A percentile compares a stretch with the other conserved stretches of the same genome.
Conservation (phyloP, 768 basidiomycete genomes). For the Clitopilus hobsonii region DNA sequence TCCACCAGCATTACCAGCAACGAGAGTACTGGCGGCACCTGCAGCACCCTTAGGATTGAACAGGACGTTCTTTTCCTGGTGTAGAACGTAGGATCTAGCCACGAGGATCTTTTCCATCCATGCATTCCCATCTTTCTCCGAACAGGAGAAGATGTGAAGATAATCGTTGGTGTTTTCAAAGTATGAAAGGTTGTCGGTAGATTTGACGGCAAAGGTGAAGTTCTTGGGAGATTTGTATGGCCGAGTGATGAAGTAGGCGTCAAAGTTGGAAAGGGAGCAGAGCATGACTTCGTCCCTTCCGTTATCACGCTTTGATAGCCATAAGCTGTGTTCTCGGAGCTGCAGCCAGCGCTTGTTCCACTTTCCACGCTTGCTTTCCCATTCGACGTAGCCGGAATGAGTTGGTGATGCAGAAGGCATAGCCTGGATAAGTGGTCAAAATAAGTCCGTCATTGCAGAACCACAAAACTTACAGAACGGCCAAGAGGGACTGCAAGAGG, state of each 20-base stretch:
- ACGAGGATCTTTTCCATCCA: conserved; percentile 83
- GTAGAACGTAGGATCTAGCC: conserved; percentile 83
- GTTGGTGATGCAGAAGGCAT: conserved; percentile 42
- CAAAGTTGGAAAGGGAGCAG: conserved; percentile 86
- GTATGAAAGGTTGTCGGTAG: conserved; percentile 77
- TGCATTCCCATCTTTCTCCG: conserved; percentile 62
- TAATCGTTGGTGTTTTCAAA: conserved; percentile 91
- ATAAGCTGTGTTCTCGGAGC: conserved; percentile 81
- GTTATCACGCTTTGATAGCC: conserved; percentile 85
- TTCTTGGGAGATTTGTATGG: conserved; percentile 78
- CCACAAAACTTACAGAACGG: conserved; percentile 45
- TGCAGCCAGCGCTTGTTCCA: conserved; percentile 93
- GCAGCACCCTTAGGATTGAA: conserved; percentile 37
- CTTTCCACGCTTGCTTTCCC: conserved; percentile 88
- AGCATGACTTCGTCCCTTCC: conserved; percentile 80
- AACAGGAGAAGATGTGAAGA: conserved; percentile 79
- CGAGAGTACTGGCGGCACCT: conserved; percentile 21
- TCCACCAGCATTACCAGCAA: conserved; percentile 5
- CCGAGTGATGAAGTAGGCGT: conserved; percentile 78
- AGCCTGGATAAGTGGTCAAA: conserved; percentile 18
- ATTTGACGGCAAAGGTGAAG: conserved; percentile 84
- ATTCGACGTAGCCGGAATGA: conserved; percentile 70
- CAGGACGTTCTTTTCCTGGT: conserved; percentile 73
- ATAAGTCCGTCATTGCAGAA: background rate
- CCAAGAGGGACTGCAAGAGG: conserved; percentile 56